Evolutionary conservation across 1,284 basidiomycete species (phyloP), one percentile per base, ranked within the genome.

Genomic region (Rhodotorula sp.): DNA sequence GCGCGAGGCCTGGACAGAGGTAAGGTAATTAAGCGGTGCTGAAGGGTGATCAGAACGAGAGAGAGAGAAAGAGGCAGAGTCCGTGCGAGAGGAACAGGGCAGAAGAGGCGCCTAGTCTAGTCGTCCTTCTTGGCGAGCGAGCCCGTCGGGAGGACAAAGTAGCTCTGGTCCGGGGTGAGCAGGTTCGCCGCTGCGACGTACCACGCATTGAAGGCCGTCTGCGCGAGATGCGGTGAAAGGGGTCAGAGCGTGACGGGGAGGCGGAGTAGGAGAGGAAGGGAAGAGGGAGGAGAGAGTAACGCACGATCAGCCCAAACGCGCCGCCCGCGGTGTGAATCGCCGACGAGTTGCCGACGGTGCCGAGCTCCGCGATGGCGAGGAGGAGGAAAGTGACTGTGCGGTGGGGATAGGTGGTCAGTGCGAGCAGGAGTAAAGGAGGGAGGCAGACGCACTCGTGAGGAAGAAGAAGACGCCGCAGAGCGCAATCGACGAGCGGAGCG

Each of bases 401-500:
- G 17, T 22, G 1, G 36, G 10, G 36, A 21, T 39, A 25, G 6
- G 21, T 25, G 48, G n/a, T 29, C 3, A 22, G 37, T n/a, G 27
- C 34, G 22, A 41, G 27, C 22, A 25, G 48, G 77, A 74, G 34
- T 80, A 66, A 12, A 25, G 17, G 29, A 15, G 19, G 29, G 32
- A 9, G 51, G 19, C 8, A 27, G 58, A 78, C 76, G 71, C 74
- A 84, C 76, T 61, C 41, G 87, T 85, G 10, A 97, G 86, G 84
- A 87, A 88, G 80, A 87, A 85, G 83, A 97, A 91, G 39, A 63
- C 85, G 6, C 84, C 78, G 56, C 88, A 84, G 66, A 92, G 86
- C 2, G 86, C 87, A 44, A 90, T 63, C 66, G 87, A 91, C 56
- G 87, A 88, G 66, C 89, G 86, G 17, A 91, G 81, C 0, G 88